phyloP scores from a whole-genome alignment of 768 basidiomycete species.

The Boletus tomentosulus region DNA sequence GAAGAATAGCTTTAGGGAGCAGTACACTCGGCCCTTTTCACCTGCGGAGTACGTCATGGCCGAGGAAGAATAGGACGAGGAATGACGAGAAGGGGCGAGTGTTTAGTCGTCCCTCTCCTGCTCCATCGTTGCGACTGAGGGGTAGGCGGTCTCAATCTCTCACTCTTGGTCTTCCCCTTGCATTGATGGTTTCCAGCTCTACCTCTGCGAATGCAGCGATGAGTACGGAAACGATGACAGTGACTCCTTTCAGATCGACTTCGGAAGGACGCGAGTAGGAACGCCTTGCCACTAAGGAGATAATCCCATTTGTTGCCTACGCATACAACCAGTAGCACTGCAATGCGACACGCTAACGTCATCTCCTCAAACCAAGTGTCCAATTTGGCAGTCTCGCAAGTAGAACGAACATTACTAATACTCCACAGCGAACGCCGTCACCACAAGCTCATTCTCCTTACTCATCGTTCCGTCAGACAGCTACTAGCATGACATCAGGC shows the following conservation, averaged over 20 bases:
- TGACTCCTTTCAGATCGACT: conserved; percentile 25
- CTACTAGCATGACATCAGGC: conserved; percentile 66
- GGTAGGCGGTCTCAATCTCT: conserved; percentile 67
- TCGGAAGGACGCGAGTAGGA: conserved; percentile 36
- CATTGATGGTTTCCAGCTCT: conserved; percentile 26
- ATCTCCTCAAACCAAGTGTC: conserved; percentile 22
- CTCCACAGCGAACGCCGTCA: conserved; percentile 9
- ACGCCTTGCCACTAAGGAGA: conserved; percentile 38
- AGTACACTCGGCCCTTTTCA: conserved; percentile 67
- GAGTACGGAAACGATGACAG: conserved; percentile 29
- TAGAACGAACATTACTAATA: conserved; percentile 26
- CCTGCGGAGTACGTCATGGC: conserved; percentile 63
- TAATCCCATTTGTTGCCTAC: conserved; percentile 32
- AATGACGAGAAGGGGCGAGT: conserved; percentile 14
- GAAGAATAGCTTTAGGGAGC: conserved; percentile 39
- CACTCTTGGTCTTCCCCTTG: conserved; percentile 39
- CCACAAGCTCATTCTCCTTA: conserved; percentile 16
- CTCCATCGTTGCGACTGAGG: conserved; percentile 41
- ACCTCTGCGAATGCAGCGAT: conserved; percentile 25
- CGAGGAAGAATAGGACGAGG: conserved; percentile 47
- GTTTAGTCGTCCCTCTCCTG: conserved; percentile 19
- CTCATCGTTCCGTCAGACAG: conserved; percentile 51
- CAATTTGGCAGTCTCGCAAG: conserved; percentile 24
- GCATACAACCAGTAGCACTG: conserved; percentile 23
- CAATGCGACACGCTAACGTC: conserved; percentile 21